Base-by-base conservation (phyloP, 2,329 filamentous ascomycete genomes). In the Ascochyta clinopodiicola region DNA sequence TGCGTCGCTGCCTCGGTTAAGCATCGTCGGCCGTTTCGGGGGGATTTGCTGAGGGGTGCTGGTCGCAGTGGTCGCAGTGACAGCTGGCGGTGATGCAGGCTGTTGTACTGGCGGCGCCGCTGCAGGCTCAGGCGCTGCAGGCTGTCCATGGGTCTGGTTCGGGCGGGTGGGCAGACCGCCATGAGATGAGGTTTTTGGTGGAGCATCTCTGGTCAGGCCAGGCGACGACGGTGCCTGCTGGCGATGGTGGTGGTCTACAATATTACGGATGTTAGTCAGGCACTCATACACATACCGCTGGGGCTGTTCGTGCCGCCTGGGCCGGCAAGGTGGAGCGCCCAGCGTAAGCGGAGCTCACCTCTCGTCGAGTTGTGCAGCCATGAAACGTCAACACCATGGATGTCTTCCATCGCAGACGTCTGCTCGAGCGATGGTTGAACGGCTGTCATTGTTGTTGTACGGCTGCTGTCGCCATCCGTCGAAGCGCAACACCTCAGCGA, bases 331-430 rank as follows among this genome's bases (percentile, higher is more conserved):
- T 61, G 61, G 69, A 67, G 63, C 59, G 53, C 54, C 49, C 53
- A 51, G 43, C 45, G 65, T 61, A 60, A 61, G 62, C 63, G 59
- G 77, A 60, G 52, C 83, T 77, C 82, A 91, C 92, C 91, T 88
- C 90, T 92, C 61, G 88, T 86, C 66, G 88, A 86, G 72, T 90
- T 89, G 77, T 95, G 90, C 81, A 96, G 89, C 92, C 92, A 96
- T 77, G 89, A 92, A 71, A 96, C 91, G 78, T 96, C 92, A 70
- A 96, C 85, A 64, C 88, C 88, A 75, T 92, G 87, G 63, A 91
- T 85, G 67, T 89, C 88, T 78, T 94, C 91, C 91, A 94, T 94
- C 54, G 58, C 60, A 44, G 64, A 60, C 46, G 60, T 52, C 38
- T 52, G 54, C 32, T 68, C 64, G 43, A 53, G 56, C 43, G 63